Evolutionary conservation across 2,329 filamentous ascomycete genomes (phyloP), one percentile per base, ranked within the genome.

Genomic region (Arthrobotrys sinensis): DNA sequence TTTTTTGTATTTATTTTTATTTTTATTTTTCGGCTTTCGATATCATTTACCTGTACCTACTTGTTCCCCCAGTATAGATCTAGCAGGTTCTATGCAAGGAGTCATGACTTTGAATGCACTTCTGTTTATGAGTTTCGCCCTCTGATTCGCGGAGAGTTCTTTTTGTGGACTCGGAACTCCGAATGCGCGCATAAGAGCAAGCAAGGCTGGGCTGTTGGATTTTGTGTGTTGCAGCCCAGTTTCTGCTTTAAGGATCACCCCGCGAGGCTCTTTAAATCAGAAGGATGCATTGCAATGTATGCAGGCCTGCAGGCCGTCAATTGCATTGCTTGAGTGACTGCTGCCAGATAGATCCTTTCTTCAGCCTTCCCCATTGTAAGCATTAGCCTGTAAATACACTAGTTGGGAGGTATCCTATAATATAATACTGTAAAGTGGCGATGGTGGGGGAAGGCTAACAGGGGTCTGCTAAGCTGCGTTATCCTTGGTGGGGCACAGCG

Each of bases 401-500:
- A 16, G 19, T n/a, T n/a, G n/a, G n/a, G n/a, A n/a, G n/a, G n/a
- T 7, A 28, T 28, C n/a, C 19, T 48, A 21, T 8, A 38, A 6
- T 12, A 1, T 28, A 28, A 28, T 4, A n/a, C n/a, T n/a, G n/a
- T n/a, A 38, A 10, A 50, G 62, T 65, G 62, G 43, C 28, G 40
- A 65, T 36, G 10, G 57, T 38, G 50, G 48, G 32, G 8, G 28
- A 46, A 7, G 4, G 21, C 16, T 43, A 8, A 24, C 48, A 38
- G 43, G 67, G 28, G 66, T 40, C 40, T 10, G 38, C 40, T n/a
- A 16, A 48, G 65, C 60, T 53, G 38, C 38, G 34, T 55, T 21
- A 11, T 36, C 28, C 12, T 70, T 76, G 72, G 72, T 76, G 72
- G 72, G 72, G 72, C 72, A 76, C 72, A 69, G 62, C 48, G 32